These are phyloP conservation scores for Sphagnum tenellum DNA, from an alignment of 225 moss, liverwort and hornwort genomes.

Conservation along the genomic window DNA sequence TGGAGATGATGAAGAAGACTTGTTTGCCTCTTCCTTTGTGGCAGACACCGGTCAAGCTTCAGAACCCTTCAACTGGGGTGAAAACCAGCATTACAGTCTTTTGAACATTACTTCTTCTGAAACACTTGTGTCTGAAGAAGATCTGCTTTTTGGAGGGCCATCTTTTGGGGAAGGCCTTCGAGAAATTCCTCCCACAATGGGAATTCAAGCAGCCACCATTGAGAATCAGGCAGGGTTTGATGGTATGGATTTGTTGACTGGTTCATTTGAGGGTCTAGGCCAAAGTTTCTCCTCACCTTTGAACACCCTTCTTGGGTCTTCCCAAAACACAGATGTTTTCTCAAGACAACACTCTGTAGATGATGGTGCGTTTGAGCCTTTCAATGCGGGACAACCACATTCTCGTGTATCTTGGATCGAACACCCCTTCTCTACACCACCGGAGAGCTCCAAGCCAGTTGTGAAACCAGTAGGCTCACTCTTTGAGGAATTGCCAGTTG, in stretches of 20 bases:
- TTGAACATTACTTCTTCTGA: constrained; percentile 15
- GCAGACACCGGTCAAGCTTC: constrained; percentile 11
- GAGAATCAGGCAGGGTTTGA: neutral
- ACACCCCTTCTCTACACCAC: no score
- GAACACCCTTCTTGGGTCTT: constrained; percentile 13
- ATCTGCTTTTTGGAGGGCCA: constrained; percentile 12
- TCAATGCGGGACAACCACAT: no score
- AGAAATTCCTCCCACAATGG: constrained; percentile 5
- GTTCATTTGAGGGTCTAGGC: constrained; percentile 10
- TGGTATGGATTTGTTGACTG: constrained; percentile 40
- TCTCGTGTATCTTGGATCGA: no score
- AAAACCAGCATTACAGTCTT: constrained; percentile 26
- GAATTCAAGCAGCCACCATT: constrained; percentile 1
- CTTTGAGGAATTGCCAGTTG: no score
- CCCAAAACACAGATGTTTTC: constrained; percentile 14
- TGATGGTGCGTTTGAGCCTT: constrained; percentile 13
- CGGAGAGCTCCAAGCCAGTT: neutral
- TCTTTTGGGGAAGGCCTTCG: constrained; percentile 14
- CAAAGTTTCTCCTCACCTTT: constrained; percentile 2
- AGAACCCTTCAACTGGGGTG: constrained; percentile 51
- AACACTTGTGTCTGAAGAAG: constrained; percentile 29
- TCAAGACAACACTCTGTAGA: constrained; percentile 1
- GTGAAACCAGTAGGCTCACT: no score
- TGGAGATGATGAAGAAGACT: constrained; percentile 22
- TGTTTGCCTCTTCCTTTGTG: constrained; percentile 6